A percentile compares a stretch with the other conserved stretches of the same genome.
Evolutionary conservation across 129 eudicot genomes (phyloP).

Genomic region (Artemisia tridentata): DNA sequence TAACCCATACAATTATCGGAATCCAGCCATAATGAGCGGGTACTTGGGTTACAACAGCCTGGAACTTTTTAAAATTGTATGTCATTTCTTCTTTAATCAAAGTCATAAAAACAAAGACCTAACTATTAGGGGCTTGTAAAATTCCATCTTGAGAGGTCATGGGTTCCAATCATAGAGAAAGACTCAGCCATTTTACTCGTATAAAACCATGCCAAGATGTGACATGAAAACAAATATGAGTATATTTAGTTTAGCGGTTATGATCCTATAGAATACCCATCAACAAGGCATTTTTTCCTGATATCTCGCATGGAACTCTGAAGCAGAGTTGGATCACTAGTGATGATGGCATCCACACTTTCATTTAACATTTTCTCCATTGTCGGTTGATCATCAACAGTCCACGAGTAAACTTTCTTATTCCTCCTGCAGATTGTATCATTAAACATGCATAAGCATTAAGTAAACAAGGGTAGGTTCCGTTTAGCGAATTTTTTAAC

Average conservation of each 20-base stretch:
- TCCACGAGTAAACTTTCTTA: conserved; percentile 90
- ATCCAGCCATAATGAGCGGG: background rate
- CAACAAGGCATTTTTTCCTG: conserved; percentile 63
- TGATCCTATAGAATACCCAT: conserved; percentile 60
- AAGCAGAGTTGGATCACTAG: conserved; percentile 69
- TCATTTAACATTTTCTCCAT: conserved; percentile 72
- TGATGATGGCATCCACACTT: conserved; percentile 76
- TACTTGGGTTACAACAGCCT: background rate
- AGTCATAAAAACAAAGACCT: background rate
- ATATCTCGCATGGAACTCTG: conserved; percentile 69
- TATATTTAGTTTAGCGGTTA: conserved; percentile 20
- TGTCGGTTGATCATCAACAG: conserved; percentile 69
- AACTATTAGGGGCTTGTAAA: too few species aligned
- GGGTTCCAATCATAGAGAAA: too few species aligned
- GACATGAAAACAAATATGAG: background rate
- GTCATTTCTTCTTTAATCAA: background rate
- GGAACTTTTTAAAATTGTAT: background rate
- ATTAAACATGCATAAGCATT: background rate
- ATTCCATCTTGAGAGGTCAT: too few species aligned
- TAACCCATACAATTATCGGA: background rate
- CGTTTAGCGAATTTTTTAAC: background rate
- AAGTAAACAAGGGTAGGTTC: background rate
- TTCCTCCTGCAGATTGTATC: conserved; percentile 52
- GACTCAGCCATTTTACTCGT: too few species aligned
- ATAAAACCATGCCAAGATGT: background rate